phyloP scores from a whole-genome alignment of 768 basidiomycete species.

The Suillus ampliporus region DNA sequence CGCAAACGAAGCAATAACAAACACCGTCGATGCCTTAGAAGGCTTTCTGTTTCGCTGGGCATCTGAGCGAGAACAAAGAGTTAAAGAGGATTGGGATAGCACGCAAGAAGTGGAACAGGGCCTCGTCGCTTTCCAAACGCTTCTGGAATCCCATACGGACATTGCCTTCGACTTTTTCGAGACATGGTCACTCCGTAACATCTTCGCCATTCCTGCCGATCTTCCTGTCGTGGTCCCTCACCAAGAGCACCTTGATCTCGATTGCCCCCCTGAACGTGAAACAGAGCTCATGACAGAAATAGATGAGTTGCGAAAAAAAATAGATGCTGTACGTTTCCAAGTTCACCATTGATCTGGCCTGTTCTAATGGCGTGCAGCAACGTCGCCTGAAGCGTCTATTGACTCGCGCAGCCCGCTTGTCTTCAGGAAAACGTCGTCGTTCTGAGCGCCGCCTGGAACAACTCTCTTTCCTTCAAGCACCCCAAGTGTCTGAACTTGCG shows the following conservation, averaged over 20 bases:
- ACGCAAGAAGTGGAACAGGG: conserved; percentile 80
- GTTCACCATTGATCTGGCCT: neutral
- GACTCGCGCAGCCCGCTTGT: conserved; percentile 54
- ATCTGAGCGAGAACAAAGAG: conserved; percentile 59
- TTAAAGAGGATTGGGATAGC: conserved; percentile 57
- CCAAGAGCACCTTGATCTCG: conserved; percentile 74
- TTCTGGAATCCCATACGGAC: conserved; percentile 88
- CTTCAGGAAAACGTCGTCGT: conserved; percentile 51
- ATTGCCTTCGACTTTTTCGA: conserved; percentile 93
- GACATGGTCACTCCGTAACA: conserved; percentile 87
- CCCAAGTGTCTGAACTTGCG: conserved; percentile 44
- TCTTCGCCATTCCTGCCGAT: conserved; percentile 76
- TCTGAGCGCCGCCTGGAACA: conserved; percentile 49
- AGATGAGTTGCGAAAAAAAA: conserved; percentile 64
- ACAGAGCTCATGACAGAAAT: conserved; percentile 69
- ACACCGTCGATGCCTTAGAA: conserved; percentile 82
- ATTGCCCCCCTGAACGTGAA: conserved; percentile 59
- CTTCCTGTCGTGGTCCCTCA: conserved; percentile 77
- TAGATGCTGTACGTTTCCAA: conserved; percentile 66
- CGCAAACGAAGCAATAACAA: conserved; percentile 78
- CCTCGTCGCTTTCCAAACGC: conserved; percentile 83
- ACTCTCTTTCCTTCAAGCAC: conserved; percentile 51
- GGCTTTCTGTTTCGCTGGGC: conserved; percentile 78
- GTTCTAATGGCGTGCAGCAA: conserved; percentile 50
- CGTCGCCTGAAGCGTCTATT: conserved; percentile 65